A percentile compares a stretch with the other conserved stretches of the same genome.
These are phyloP conservation scores for Botrytis cinerea DNA, from an alignment of 2,329 filamentous ascomycete species.

Conservation along the genomic window DNA sequence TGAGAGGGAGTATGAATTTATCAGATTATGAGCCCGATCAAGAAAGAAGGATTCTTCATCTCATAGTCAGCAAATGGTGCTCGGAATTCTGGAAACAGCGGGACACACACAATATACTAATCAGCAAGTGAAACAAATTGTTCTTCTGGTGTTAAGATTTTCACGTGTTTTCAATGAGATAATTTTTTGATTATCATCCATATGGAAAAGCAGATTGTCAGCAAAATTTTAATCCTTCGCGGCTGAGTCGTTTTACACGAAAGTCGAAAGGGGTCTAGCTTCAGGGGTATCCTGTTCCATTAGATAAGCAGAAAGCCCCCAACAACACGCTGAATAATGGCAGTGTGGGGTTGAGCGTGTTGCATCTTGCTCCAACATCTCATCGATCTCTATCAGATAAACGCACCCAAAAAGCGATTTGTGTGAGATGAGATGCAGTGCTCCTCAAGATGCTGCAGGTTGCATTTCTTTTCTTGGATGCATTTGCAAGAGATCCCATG, in stretches of 20 bases:
- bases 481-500: background rate
- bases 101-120: background rate
- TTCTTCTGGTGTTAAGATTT: background rate
- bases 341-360: background rate
- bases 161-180: background rate
- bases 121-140: background rate
- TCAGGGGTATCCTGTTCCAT: slow-evolving; percentile 1
- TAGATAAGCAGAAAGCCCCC: slow-evolving; percentile 11
- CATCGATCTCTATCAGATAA: background rate
- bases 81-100: background rate
- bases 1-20: background rate
- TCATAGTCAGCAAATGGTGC: slow-evolving; percentile 2
- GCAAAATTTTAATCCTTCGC: slow-evolving; percentile 20
- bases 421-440: background rate
- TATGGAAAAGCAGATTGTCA: background rate
- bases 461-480: background rate
- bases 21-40: background rate
- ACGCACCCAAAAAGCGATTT: background rate
- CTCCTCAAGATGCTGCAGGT: background rate
- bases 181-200: background rate
- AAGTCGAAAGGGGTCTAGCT: slow-evolving; percentile 16
- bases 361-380: background rate
- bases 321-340: background rate
- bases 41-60: slow-evolving; percentile 1
- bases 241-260: slow-evolving; percentile 13